A percentile compares a stretch with the other conserved stretches of the same genome.
Evolutionary conservation across 306 rosid genomes (phyloP).

Genomic region (Luffa acutangula): DNA sequence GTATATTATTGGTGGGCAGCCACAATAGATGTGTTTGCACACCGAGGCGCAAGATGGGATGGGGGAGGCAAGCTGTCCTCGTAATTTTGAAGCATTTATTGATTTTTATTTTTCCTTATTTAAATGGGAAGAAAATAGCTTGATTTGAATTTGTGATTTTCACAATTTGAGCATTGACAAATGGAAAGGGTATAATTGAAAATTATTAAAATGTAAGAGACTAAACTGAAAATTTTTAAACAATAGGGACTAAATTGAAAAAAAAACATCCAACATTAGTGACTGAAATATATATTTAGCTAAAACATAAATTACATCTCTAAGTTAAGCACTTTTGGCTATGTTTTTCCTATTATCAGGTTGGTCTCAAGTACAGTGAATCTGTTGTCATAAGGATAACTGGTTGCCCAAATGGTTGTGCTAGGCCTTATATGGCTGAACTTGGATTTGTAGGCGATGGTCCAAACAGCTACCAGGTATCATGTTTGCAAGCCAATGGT

Average conservation of each 20-base stretch:
- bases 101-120: background rate
- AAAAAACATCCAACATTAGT: background rate
- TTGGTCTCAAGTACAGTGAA: conserved; percentile 84
- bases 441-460: conserved; percentile 98
- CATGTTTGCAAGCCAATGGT: conserved; percentile 10
- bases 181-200: background rate
- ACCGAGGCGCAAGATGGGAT: background rate
- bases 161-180: background rate
- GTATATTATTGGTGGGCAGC: conserved; percentile 28
- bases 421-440: conserved; percentile 97
- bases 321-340: background rate
- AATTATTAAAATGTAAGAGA: background rate
- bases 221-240: too few species aligned
- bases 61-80: background rate
- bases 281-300: background rate
- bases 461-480: conserved; percentile 97
- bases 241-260: background rate
- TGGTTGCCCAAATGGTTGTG: conserved; percentile 96
- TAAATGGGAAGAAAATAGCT: background rate
- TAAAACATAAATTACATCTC: background rate
- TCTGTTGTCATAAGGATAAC: conserved; percentile 85
- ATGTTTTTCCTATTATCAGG: conserved; percentile 33
- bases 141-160: too few species aligned
- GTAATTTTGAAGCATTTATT: background rate
- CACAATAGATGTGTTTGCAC: background rate